Conservation (phyloP, 2,329 filamentous ascomycete genomes). For the Balansia obtecta region DNA sequence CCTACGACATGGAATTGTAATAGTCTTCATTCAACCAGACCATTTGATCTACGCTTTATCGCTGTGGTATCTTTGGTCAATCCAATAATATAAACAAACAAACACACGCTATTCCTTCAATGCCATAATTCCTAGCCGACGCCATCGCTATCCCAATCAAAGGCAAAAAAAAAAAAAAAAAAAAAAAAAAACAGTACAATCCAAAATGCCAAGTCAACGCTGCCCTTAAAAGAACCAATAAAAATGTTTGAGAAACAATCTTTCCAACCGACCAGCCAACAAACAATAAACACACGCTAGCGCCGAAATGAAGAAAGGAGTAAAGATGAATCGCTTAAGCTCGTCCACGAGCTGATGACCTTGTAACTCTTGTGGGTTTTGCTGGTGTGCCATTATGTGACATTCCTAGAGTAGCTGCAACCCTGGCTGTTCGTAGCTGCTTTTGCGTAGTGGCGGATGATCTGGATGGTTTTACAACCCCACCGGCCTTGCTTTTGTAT, state of each 20-base stretch:
- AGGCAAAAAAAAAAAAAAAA: background rate
- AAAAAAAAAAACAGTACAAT: background rate
- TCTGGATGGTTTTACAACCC: slow-evolving; percentile 19
- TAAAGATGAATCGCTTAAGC: background rate
- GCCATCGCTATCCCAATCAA: slow-evolving; percentile 3
- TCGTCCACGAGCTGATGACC: slow-evolving; percentile 11
- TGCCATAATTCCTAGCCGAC: background rate
- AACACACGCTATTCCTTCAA: background rate
- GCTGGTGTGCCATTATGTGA: slow-evolving; percentile 22
- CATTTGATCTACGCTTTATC: background rate
- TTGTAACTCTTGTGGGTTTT: slow-evolving; percentile 19
- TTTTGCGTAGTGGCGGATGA: slow-evolving; percentile 10
- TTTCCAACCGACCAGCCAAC: background rate
- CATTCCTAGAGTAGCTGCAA: slow-evolving; percentile 21
- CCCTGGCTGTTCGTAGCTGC: slow-evolving; percentile 16
- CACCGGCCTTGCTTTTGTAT: slow-evolving; percentile 11
- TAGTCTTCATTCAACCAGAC: background rate
- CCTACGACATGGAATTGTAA: background rate
- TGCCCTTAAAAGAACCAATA: background rate
- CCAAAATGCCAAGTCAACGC: background rate
- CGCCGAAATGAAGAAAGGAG: background rate
- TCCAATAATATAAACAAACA: slow-evolving; percentile 1
- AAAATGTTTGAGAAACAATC: background rate
- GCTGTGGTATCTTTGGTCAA: slow-evolving; percentile 1
- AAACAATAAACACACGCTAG: background rate